phyloP scores from a whole-genome alignment of 805 yeast genomes.

The Kodamaea jinghongensis region DNA sequence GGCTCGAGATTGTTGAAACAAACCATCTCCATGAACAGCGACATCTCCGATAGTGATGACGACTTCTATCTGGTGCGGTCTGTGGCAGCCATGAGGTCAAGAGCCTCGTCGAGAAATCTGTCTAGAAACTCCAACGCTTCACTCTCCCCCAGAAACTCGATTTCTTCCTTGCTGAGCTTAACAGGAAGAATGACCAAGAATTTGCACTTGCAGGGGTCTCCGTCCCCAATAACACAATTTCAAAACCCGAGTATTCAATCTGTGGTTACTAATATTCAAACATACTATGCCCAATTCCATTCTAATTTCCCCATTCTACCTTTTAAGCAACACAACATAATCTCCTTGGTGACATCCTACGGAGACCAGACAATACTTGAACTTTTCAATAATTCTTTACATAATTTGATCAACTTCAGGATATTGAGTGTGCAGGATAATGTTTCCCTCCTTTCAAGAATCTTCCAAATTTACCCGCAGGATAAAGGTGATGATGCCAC shows the following conservation, averaged over 20 bases:
- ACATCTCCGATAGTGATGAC: conserved; percentile 34
- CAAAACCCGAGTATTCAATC: conserved; percentile 9
- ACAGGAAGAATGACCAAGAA: conserved; percentile 28
- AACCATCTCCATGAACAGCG: conserved; percentile 19
- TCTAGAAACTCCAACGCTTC: conserved; percentile 1
- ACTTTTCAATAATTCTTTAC: conserved; percentile 40
- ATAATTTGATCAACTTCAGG: conserved; percentile 37
- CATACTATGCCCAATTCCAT: conserved; percentile 46
- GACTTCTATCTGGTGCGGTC: conserved; percentile 29
- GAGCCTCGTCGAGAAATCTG: conserved; percentile 11
- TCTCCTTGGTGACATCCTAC: conserved; percentile 14
- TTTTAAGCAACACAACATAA: conserved; percentile 21
- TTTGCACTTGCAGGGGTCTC: conserved; percentile 5
- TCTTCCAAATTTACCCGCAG: conserved; percentile 37
- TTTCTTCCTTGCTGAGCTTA: conserved; percentile 29
- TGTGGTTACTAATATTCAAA: conserved; percentile 33
- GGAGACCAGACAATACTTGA: conserved; percentile 28
- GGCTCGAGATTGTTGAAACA: conserved; percentile 33
- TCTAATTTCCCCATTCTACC: conserved; percentile 46
- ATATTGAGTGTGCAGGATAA: conserved; percentile 31
- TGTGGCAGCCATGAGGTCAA: conserved; percentile 11
- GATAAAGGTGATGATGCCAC: conserved; percentile 24
- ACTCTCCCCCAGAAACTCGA: conserved; percentile 34
- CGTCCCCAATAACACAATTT: conserved; percentile 3
- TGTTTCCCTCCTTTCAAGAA: conserved; percentile 31